These are phyloP conservation scores for Alternaria incomplexa DNA, from an alignment of 2,329 filamentous ascomycete genomes.

Conservation along the genomic window DNA sequence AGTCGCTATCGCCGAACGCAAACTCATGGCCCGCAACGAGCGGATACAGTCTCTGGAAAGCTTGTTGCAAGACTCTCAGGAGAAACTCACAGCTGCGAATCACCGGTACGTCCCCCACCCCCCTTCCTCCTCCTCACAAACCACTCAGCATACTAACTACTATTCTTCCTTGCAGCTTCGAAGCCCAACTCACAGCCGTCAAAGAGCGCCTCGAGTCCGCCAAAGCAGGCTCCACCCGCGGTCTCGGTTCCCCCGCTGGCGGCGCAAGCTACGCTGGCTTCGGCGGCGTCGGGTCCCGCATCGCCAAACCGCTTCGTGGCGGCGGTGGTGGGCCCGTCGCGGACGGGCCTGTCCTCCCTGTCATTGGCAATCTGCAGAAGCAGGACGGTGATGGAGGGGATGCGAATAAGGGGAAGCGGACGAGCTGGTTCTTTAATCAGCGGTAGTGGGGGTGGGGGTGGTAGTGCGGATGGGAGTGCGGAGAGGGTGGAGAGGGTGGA, in stretches of 20 bases:
- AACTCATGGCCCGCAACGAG: constrained; percentile 95
- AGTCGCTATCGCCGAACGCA: constrained; percentile 96
- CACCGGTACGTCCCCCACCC: constrained; percentile 74
- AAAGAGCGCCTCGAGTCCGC: constrained; percentile 97
- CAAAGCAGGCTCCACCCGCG: constrained; percentile 88
- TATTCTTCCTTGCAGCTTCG: constrained; percentile 69
- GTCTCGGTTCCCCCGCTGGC: constrained; percentile 69
- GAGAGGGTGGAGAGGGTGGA: background rate
- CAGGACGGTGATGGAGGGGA: constrained; percentile 60
- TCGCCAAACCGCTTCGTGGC: constrained; percentile 67
- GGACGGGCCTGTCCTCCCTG: constrained; percentile 49
- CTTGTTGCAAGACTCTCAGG: constrained; percentile 93
- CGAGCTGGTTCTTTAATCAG: constrained; percentile 74
- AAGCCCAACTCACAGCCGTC: constrained; percentile 93
- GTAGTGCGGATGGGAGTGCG: too few relatives aligned
- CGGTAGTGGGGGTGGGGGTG: background rate
- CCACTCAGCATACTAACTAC: constrained; percentile 5
- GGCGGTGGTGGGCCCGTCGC: constrained; percentile 53
- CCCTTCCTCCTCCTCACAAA: background rate
- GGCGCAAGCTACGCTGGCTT: constrained; percentile 69
- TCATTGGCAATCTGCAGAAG: constrained; percentile 54
- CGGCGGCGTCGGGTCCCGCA: constrained; percentile 60
- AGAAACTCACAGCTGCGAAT: constrained; percentile 96
- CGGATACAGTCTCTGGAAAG: constrained; percentile 93
- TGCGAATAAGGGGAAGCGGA: constrained; percentile 64